These are phyloP conservation scores for Parietichytrium sp. DNA, from an alignment of 108 stramenopile species.

Conservation along the genomic window DNA sequence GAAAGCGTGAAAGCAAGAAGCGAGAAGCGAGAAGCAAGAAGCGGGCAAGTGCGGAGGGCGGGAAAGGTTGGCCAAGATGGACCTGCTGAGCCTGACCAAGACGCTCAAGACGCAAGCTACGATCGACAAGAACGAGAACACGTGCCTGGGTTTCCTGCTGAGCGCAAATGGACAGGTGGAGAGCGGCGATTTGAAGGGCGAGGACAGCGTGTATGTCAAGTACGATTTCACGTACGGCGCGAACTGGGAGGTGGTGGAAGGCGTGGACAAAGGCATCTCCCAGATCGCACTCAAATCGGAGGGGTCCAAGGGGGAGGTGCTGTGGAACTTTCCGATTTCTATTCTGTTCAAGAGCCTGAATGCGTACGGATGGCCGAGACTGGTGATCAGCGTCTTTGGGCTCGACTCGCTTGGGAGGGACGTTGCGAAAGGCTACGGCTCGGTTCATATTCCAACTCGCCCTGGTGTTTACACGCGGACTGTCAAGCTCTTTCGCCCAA, in stretches of 20 bases:
- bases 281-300: constrained; percentile 51
- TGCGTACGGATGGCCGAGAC: constrained; percentile 79
- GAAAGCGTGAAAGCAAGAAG: too few relatives aligned
- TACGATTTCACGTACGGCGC: constrained; percentile 71
- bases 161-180: constrained; percentile 68
- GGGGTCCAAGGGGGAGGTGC: constrained; percentile 51
- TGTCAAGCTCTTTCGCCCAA: constrained; percentile 68
- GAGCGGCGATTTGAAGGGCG: constrained; percentile 51
- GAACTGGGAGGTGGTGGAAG: constrained; percentile 74
- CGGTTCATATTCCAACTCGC: constrained; percentile 66
- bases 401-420: constrained; percentile 75
- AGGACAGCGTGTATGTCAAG: constrained; percentile 72
- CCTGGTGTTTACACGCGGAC: constrained; percentile 60
- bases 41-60: background rate
- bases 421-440: constrained; percentile 73
- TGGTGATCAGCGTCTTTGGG: constrained; percentile 70
- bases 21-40: too few relatives aligned
- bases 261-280: constrained; percentile 65
- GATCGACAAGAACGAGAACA: constrained; percentile 17
- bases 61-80: background rate
- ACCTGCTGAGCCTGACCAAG: background rate
- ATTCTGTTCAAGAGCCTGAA: constrained; percentile 75
- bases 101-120: constrained; percentile 35
- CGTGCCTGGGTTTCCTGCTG: constrained; percentile 53
- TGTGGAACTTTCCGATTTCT: constrained; percentile 84